Evolutionary conservation across 169 alveolate species (phyloP).

Genomic region (Cryptosporidium canis): DNA sequence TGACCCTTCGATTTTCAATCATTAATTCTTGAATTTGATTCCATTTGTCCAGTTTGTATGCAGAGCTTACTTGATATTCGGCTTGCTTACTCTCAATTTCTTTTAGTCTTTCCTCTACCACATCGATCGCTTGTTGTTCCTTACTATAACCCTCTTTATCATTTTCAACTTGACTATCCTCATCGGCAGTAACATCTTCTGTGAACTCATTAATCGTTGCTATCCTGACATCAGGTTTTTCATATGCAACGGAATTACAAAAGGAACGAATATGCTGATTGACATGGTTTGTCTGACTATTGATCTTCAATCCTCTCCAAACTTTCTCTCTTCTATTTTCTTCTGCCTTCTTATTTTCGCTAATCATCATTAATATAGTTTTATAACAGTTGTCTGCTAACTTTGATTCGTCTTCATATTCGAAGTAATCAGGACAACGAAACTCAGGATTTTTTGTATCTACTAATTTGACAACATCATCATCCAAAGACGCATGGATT

Average conservation of each 20-base stretch:
- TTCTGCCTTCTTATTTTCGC: constrained; percentile 44
- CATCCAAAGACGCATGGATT: constrained; percentile 62
- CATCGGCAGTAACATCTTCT: neutral
- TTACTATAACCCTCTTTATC: neutral
- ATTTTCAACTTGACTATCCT: neutral
- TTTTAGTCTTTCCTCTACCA: constrained; percentile 42
- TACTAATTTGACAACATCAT: constrained; percentile 40
- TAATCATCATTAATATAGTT: constrained; percentile 46
- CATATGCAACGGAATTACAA: constrained; percentile 58
- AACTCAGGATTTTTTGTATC: constrained; percentile 36
- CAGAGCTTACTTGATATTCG: neutral
- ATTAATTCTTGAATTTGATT: constrained; percentile 21
- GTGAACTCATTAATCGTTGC: constrained; percentile 54
- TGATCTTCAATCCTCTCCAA: constrained; percentile 57
- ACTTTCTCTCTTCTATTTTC: constrained; percentile 3
- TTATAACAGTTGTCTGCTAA: constrained; percentile 65
- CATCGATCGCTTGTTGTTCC: constrained; percentile 44
- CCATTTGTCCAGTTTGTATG: constrained; percentile 59
- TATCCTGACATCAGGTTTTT: constrained; percentile 65
- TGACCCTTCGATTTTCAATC: constrained; percentile 41
- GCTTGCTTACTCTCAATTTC: constrained; percentile 29
- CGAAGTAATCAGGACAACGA: constrained; percentile 66
- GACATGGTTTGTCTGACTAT: constrained; percentile 45
- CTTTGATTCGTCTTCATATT: constrained; percentile 51
- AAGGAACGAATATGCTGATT: constrained; percentile 50